These are phyloP conservation scores for Bruguiera sexangula DNA, from an alignment of 345 rosid genomes.

Conservation along the genomic window DNA sequence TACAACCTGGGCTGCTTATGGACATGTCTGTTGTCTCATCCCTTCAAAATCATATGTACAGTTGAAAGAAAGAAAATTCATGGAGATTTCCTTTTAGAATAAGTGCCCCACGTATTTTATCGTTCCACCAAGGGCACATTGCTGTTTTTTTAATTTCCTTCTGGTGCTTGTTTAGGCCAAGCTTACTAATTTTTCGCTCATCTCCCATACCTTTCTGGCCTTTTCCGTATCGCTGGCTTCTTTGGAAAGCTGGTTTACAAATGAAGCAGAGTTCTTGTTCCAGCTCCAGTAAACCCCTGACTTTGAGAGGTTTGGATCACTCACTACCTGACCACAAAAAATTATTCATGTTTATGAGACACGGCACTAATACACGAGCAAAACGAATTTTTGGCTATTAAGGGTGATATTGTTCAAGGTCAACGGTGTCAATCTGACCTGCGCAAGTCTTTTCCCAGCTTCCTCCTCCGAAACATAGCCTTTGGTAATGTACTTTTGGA, in stretches of 20 bases:
- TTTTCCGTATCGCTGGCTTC: conserved; percentile 85
- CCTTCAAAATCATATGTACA: too few species aligned
- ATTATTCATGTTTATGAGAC: conserved; percentile 11
- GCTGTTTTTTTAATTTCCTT: neutral
- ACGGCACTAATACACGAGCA: neutral
- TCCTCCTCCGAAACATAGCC: too few species aligned
- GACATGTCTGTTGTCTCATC: too few species aligned
- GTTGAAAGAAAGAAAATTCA: too few species aligned
- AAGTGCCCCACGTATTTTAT: too few species aligned
- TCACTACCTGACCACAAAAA: conserved; percentile 54
- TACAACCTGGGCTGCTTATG: too few species aligned
- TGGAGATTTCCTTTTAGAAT: too few species aligned
- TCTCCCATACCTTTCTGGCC: conserved; percentile 90
- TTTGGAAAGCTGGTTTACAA: conserved; percentile 81
- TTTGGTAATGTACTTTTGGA: too few species aligned
- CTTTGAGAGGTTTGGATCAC: conserved; percentile 73
- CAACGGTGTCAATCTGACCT: conserved; percentile 4
- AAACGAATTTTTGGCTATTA: too few species aligned
- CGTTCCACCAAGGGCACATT: too few species aligned
- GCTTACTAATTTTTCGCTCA: conserved; percentile 89
- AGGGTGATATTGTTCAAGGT: neutral
- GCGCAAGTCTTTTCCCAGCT: conserved; percentile 26
- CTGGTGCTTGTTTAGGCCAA: conserved; percentile 44
- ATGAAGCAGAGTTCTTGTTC: conserved; percentile 89
- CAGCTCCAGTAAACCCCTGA: conserved; percentile 98